phyloP scores from a whole-genome alignment of 2,329 filamentous ascomycete genomes.

The Piedraia hortae region DNA sequence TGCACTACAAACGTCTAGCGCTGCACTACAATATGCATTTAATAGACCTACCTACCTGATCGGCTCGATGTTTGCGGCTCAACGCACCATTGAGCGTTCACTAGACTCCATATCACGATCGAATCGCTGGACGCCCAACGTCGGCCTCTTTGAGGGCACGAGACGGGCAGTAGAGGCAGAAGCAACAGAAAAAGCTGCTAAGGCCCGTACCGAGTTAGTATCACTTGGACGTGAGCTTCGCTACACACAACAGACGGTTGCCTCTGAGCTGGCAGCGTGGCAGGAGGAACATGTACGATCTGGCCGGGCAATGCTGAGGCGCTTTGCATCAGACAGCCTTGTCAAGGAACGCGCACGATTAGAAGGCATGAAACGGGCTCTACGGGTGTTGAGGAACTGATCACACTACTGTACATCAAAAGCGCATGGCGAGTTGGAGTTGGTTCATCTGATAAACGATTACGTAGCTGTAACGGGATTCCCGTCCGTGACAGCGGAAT shows the following conservation, averaged over 20 bases:
- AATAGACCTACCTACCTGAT: slow-evolving; percentile 57
- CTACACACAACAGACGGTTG: slow-evolving; percentile 83
- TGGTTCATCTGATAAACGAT: too few relatives aligned
- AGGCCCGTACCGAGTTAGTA: slow-evolving; percentile 40
- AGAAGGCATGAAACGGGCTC: slow-evolving; percentile 51
- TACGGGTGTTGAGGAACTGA: slow-evolving; percentile 26
- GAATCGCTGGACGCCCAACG: slow-evolving; percentile 45
- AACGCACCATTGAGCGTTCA: slow-evolving; percentile 51
- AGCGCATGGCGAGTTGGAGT: too few relatives aligned
- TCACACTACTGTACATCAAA: too few relatives aligned
- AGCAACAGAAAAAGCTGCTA: slow-evolving; percentile 50
- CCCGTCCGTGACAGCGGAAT: too few relatives aligned
- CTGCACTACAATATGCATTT: slow-evolving; percentile 53
- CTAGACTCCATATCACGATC: slow-evolving; percentile 45
- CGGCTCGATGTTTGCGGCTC: slow-evolving; percentile 42
- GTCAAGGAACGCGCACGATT: slow-evolving; percentile 53
- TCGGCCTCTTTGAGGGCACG: slow-evolving; percentile 58
- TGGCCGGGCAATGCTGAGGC: slow-evolving; percentile 44
- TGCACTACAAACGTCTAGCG: slow-evolving; percentile 58
- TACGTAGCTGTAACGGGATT: too few relatives aligned
- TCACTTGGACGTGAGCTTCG: slow-evolving; percentile 55
- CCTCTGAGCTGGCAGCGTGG: slow-evolving; percentile 76
- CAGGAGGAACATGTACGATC: slow-evolving; percentile 64
- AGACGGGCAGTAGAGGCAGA: slow-evolving; percentile 59
- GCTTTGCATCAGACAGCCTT: slow-evolving; percentile 52